Conservation (phyloP, 169 alveolate species). For the Babesia ovis region DNA sequence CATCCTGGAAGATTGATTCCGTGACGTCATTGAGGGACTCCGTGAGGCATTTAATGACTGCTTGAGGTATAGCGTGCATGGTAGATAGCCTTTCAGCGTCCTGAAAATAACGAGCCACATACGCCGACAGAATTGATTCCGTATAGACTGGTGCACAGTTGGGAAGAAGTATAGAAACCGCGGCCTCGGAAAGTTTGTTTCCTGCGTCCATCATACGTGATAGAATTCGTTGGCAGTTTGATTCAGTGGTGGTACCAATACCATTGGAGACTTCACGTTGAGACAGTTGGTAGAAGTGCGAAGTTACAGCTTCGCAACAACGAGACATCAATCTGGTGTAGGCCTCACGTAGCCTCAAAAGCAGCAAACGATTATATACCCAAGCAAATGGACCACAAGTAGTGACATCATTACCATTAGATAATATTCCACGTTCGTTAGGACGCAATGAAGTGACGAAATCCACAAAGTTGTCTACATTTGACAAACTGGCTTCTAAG, state of each 20-base stretch:
- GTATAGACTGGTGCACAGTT: not conserved
- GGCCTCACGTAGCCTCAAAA: not conserved
- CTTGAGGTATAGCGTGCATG: not conserved
- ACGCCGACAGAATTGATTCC: not conserved
- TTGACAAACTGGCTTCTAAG: not conserved
- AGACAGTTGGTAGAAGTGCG: not conserved
- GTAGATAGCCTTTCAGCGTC: not conserved
- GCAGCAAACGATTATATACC: conserved; percentile 19
- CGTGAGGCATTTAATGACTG: not conserved
- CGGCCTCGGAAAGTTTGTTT: not conserved
- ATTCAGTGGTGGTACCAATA: not conserved
- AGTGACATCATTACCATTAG: not conserved
- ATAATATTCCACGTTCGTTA: not conserved
- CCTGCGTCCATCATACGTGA: not conserved
- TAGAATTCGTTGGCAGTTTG: not conserved
- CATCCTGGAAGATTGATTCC: not conserved
- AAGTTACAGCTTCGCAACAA: not conserved
- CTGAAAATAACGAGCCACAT: not conserved
- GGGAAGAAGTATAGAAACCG: not conserved
- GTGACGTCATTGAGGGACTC: not conserved
- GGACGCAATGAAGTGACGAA: not conserved
- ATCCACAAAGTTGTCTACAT: not conserved
- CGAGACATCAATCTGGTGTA: conserved; percentile 6
- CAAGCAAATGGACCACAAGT: not conserved
- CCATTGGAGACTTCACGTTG: not conserved